Evolutionary conservation across 176 grass and related monocot species (phyloP).

Genomic region (Triticum timopheevii): DNA sequence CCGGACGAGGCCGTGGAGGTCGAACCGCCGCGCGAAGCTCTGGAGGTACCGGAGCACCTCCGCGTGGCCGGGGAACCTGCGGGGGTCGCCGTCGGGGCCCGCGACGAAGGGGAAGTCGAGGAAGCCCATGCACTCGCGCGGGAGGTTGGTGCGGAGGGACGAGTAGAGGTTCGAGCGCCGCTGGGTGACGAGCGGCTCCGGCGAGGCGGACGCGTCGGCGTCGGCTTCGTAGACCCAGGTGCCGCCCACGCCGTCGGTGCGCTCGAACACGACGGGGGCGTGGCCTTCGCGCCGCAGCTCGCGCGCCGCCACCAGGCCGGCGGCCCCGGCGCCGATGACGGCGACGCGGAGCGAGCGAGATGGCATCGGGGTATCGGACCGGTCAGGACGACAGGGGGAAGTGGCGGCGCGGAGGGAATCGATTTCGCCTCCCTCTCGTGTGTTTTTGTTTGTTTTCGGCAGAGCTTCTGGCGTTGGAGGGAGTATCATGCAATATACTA

Average conservation of each 20-base stretch:
- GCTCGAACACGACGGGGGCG: conserved; percentile 57
- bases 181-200: background rate
- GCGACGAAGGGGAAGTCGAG: conserved; percentile 69
- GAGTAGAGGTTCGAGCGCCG: conserved; percentile 47
- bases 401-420: background rate
- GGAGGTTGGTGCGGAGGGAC: conserved; percentile 81
- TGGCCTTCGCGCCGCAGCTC: conserved; percentile 58
- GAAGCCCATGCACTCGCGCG: conserved; percentile 80
- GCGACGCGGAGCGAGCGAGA: conserved; percentile 18
- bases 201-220: background rate
- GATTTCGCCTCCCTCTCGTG: background rate
- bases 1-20: background rate
- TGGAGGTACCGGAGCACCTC: background rate
- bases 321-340: conserved; percentile 55
- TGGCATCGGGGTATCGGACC: background rate
- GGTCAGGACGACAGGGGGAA: background rate
- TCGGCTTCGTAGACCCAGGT: conserved; percentile 47
- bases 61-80: background rate
- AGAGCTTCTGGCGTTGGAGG: background rate
- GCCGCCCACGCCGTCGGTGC: conserved; percentile 36
- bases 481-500: too few species aligned
- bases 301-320: conserved; percentile 49
- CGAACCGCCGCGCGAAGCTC: background rate
- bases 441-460: background rate
- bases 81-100: background rate